phyloP scores from a whole-genome alignment of 1,284 basidiomycete species.

The Phellinidium pouzarii region DNA sequence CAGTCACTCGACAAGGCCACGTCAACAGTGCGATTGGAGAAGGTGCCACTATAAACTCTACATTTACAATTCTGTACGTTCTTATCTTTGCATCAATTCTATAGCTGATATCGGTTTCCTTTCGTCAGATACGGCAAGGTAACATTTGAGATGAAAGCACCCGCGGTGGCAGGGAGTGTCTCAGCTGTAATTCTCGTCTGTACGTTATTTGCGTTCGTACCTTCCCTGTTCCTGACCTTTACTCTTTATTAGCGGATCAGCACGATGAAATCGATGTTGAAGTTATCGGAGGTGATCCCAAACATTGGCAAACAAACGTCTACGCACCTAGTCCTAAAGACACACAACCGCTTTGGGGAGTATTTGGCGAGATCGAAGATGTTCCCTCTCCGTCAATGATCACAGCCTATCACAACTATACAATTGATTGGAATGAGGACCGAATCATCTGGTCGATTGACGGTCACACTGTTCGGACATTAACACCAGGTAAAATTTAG shows the following conservation, averaged over 20 bases:
- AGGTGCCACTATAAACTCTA: constrained; percentile 40
- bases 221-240: not conserved
- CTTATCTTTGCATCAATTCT: not conserved
- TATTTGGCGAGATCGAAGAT: constrained; percentile 32
- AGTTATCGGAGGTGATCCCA: constrained; percentile 34
- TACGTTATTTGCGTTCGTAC: constrained; percentile 18
- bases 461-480: constrained; percentile 31
- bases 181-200: constrained; percentile 37
- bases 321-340: constrained; percentile 33
- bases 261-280: constrained; percentile 43
- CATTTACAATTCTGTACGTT: constrained; percentile 31
- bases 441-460: constrained; percentile 41
- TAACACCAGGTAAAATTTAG: constrained; percentile 35
- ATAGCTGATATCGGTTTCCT: constrained; percentile 2
- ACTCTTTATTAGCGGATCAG: constrained; percentile 25
- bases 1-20: constrained; percentile 28
- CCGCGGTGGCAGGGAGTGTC: constrained; percentile 32
- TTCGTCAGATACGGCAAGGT: constrained; percentile 32
- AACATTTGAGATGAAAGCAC: constrained; percentile 30
- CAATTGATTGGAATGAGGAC: constrained; percentile 37
- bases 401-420: constrained; percentile 31
- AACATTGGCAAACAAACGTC: constrained; percentile 41
- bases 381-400: constrained; percentile 23
- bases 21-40: constrained; percentile 33
- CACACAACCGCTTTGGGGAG: constrained; percentile 32